phyloP scores from a whole-genome alignment of 441 rosid species.

The Gossypium laxum region DNA sequence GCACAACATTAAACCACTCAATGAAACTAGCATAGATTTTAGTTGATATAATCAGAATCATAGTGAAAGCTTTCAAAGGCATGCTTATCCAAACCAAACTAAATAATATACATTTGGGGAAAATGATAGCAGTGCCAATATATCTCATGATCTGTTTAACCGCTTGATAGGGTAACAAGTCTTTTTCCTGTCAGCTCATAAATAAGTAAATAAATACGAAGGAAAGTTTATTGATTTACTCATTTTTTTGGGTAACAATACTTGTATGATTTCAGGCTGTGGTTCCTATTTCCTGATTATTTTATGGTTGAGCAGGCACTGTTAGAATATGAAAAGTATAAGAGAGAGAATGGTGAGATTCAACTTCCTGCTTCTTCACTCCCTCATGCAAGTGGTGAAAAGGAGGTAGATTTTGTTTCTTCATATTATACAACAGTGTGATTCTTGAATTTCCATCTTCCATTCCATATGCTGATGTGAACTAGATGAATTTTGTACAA shows the following conservation, averaged over 20 bases:
- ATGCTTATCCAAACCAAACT: not conserved
- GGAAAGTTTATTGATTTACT: not conserved
- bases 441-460: not conserved
- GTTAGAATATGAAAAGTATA: conserved; percentile 65
- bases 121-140: not conserved
- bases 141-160: not conserved
- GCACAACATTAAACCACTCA: not conserved
- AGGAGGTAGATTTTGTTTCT: conserved; percentile 40
- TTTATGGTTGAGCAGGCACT: conserved; percentile 46
- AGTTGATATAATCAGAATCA: not conserved
- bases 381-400: conserved; percentile 35
- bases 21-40: not conserved
- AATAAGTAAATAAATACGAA: not conserved
- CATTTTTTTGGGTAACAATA: not conserved
- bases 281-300: conserved; percentile 18
- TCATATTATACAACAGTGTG: not conserved
- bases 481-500: not conserved
- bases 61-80: not conserved
- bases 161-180: not conserved
- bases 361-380: conserved; percentile 44
- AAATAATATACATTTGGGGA: not conserved
- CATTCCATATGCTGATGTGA: not conserved
- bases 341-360: conserved; percentile 53
- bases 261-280: not conserved
- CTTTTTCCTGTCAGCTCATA: not conserved